Evolutionary conservation across 2,329 filamentous ascomycete species (phyloP).

Genomic region (Metarhizium robertsii): DNA sequence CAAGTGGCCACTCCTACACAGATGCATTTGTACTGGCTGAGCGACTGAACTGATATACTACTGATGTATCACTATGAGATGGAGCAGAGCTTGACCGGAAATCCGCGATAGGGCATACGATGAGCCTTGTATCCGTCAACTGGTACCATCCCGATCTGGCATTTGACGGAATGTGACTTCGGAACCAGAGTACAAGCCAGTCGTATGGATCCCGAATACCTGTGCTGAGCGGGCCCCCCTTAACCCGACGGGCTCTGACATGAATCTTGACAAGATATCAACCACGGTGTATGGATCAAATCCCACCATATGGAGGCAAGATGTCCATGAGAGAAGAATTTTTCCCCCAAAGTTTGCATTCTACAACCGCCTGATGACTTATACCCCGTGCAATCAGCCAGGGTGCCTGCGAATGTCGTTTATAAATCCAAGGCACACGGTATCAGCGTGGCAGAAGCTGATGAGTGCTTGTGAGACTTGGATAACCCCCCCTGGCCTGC

Average conservation of each 20-base stretch:
- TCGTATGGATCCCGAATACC: not conserved
- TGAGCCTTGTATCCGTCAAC: not conserved
- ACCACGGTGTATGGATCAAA: not conserved
- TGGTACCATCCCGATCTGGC: not conserved
- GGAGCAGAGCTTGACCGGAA: not conserved
- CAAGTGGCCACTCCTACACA: not conserved
- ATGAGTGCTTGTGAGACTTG: not conserved
- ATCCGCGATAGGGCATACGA: not conserved
- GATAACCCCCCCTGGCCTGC: not conserved
- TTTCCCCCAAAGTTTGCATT: not conserved
- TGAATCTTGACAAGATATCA: not conserved
- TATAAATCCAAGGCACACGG: not conserved
- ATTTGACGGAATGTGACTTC: not conserved
- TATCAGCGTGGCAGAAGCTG: not conserved
- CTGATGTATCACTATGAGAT: not conserved
- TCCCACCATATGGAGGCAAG: not conserved
- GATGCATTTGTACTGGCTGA: not conserved
- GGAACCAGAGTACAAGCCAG: not conserved
- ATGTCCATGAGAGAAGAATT: not conserved
- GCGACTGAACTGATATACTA: not conserved
- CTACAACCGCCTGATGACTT: not conserved
- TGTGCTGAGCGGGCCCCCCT: not conserved
- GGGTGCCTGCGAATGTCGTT: not conserved
- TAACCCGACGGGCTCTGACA: not conserved
- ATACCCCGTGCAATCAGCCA: not conserved